phyloP scores from a whole-genome alignment of 1,284 basidiomycete species.

The Ustilago curta region DNA sequence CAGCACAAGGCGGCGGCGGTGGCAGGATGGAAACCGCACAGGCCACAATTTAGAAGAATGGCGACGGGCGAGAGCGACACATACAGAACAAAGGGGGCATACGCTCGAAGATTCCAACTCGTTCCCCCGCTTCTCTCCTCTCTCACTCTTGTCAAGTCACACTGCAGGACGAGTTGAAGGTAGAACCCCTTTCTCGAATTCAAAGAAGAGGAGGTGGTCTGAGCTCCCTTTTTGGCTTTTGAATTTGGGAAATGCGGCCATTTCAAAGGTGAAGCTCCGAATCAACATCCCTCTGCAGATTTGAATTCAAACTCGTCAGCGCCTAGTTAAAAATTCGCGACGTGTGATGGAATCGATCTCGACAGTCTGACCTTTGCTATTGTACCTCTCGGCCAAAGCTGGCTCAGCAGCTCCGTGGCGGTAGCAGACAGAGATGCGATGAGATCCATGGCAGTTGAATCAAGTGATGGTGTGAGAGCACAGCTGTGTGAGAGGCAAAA shows the following conservation, averaged over 20 bases:
- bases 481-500: no score
- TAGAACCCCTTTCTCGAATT: neutral
- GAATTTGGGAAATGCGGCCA: neutral
- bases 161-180: neutral
- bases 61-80: neutral
- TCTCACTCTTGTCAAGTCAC: neutral
- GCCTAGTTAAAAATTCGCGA: no score
- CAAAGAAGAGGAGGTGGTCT: conserved; percentile 19
- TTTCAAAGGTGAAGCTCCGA: neutral
- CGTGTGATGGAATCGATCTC: no score
- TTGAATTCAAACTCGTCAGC: conserved; percentile 1
- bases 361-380: no score
- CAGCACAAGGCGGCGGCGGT: no score
- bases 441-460: neutral
- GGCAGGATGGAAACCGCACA: conserved; percentile 19
- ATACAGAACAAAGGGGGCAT: neutral
- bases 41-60: conserved; percentile 48
- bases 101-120: conserved; percentile 11
- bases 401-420: no score
- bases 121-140: conserved; percentile 14
- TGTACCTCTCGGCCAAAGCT: no score
- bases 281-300: conserved; percentile 19
- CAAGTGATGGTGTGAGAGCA: no score
- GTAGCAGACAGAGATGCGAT: no score
- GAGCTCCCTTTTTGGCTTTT: no score